Conservation (phyloP, 768 basidiomycete genomes). For the Naganishia vishniacii region DNA sequence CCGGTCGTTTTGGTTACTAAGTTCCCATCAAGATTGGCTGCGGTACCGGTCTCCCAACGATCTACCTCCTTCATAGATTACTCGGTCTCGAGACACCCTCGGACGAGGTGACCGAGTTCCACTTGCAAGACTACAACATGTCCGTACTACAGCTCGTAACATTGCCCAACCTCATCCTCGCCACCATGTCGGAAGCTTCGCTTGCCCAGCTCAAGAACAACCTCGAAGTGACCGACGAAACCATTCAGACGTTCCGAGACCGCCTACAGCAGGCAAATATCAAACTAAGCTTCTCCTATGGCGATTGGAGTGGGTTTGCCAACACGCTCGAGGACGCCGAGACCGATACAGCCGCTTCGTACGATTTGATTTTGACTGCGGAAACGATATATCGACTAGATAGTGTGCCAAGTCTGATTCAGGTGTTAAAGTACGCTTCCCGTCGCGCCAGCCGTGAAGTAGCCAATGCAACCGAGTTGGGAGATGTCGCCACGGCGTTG, state of each 20-base stretch:
- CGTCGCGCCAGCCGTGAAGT: background rate
- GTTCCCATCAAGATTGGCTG: slow-evolving; percentile 68
- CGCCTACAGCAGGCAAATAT: slow-evolving; percentile 59
- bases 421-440: slow-evolving; percentile 30
- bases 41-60: slow-evolving; percentile 79
- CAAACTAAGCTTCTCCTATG: slow-evolving; percentile 67
- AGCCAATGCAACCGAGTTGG: slow-evolving; percentile 3
- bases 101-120: slow-evolving; percentile 50
- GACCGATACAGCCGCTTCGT: slow-evolving; percentile 46
- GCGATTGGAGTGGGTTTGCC: slow-evolving; percentile 61
- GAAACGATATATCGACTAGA: slow-evolving; percentile 83
- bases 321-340: slow-evolving; percentile 12
- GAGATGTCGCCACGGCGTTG: slow-evolving; percentile 17
- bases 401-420: slow-evolving; percentile 58
- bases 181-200: slow-evolving; percentile 32
- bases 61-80: slow-evolving; percentile 64
- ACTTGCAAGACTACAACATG: slow-evolving; percentile 87
- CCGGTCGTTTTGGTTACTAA: background rate
- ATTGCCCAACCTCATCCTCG: slow-evolving; percentile 48
- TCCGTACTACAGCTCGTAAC: slow-evolving; percentile 66
- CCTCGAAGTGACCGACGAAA: slow-evolving; percentile 58
- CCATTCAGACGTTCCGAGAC: slow-evolving; percentile 61
- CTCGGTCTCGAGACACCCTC: slow-evolving; percentile 34
- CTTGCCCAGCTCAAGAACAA: slow-evolving; percentile 40
- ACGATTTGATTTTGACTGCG: slow-evolving; percentile 74